Evolutionary conservation across 331 rosid species (phyloP).

Genomic region (Telfairia occidentalis): DNA sequence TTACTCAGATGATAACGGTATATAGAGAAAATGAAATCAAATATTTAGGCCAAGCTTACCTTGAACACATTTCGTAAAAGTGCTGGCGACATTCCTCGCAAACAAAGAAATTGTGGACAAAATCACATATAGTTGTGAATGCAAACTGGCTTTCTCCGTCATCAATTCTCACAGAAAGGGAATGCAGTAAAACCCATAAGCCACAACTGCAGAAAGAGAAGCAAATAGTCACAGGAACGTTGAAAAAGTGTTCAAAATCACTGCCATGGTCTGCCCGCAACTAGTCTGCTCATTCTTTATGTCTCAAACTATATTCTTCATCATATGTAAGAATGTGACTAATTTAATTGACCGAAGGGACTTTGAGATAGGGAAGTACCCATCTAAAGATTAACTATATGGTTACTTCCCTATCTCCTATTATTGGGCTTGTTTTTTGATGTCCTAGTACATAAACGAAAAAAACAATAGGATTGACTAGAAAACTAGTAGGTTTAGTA

Average conservation of each 20-base stretch:
- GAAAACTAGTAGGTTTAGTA: not conserved
- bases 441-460: no score
- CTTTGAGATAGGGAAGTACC: not conserved
- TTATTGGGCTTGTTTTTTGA: no score
- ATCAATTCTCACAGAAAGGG: slow-evolving; percentile 76
- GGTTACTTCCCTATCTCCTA: no score
- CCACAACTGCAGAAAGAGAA: slow-evolving; percentile 60
- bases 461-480: no score
- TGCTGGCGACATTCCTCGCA: slow-evolving; percentile 96
- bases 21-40: slow-evolving; percentile 10
- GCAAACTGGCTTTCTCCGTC: slow-evolving; percentile 87
- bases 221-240: not conserved
- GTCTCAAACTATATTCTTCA: not conserved
- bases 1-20: slow-evolving; percentile 19
- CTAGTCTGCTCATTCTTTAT: not conserved
- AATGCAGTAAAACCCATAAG: slow-evolving; percentile 93
- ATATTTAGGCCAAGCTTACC: slow-evolving; percentile 26
- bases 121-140: slow-evolving; percentile 70
- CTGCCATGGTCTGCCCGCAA: not conserved
- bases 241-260: not conserved
- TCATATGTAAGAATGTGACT: not conserved
- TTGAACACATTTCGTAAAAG: slow-evolving; percentile 74
- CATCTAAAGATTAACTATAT: not conserved
- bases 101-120: slow-evolving; percentile 64
- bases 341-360: not conserved